Evolutionary conservation across 2,329 filamentous ascomycete genomes (phyloP).

Genomic region (Hymenoscyphus salicellus): DNA sequence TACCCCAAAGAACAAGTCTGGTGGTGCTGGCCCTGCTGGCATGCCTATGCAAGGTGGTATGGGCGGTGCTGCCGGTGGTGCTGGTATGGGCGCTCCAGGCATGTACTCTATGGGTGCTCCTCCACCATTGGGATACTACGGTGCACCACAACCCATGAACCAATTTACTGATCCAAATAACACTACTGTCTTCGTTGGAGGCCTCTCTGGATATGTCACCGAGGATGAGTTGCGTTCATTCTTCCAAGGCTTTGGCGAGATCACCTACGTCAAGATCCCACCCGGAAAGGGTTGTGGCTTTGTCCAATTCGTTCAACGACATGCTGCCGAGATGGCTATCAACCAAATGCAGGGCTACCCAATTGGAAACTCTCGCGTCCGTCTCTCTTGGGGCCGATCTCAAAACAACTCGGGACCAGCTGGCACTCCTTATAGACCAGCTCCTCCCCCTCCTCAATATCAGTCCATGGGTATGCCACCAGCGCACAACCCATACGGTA

Average conservation of each 20-base stretch:
- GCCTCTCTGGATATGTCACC: conserved; percentile 94
- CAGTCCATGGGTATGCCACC: conserved; percentile 54
- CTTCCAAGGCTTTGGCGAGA: conserved; percentile 99
- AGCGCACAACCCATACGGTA: conserved; percentile 33
- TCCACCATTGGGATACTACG: conserved; percentile 65
- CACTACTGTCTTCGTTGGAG: conserved; percentile 97
- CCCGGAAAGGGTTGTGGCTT: conserved; percentile 99
- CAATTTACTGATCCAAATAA: conserved; percentile 99
- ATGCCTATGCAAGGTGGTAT: conserved; percentile 50
- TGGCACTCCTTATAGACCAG: conserved; percentile 93
- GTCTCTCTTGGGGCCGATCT: conserved; percentile 93
- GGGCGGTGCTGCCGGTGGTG: conserved; percentile 47
- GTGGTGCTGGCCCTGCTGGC: conserved; percentile 50
- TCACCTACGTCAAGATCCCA: conserved; percentile 99
- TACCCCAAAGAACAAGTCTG: conserved; percentile 84
- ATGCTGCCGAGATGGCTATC: conserved; percentile 99
- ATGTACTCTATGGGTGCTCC: conserved; percentile 65
- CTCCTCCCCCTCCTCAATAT: conserved; percentile 75
- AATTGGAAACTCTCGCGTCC: conserved; percentile 96
- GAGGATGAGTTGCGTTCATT: conserved; percentile 99
- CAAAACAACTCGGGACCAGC: conserved; percentile 98
- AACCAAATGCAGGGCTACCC: conserved; percentile 99
- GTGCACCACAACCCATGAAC: conserved; percentile 83
- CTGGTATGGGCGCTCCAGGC: conserved; percentile 38
- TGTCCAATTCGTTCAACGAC: conserved; percentile 97